Percentiles rank a stretch among this genome's conserved stretches.
Conservation (phyloP, 345 rosid genomes). For the Eucalyptus regnans region DNA sequence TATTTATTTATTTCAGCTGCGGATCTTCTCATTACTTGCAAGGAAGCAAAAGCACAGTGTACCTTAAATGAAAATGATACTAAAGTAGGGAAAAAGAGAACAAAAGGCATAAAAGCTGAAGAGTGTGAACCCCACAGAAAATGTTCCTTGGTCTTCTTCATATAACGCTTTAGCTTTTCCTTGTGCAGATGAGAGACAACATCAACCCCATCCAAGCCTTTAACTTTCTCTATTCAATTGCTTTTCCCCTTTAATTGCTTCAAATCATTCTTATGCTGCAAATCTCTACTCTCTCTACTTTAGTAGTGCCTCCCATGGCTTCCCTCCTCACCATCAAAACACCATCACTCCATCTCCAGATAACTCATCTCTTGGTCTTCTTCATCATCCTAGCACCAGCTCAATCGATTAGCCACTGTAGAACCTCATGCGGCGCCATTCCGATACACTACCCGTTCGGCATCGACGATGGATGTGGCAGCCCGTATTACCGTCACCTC, state of each 20-base stretch:
- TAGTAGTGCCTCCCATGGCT: background rate
- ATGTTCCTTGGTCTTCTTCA: background rate
- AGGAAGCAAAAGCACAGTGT: background rate
- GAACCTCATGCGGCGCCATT: conserved; percentile 62
- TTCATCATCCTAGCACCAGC: conserved; percentile 10
- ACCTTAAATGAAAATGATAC: background rate
- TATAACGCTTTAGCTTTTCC: background rate
- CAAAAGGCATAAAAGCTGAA: background rate
- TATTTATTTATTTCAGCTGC: background rate
- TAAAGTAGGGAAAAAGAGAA: background rate
- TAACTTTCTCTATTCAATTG: background rate
- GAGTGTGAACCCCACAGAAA: background rate
- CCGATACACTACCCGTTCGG: conserved; percentile 69
- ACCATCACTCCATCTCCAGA: background rate
- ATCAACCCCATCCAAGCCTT: background rate
- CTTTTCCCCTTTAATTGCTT: background rate
- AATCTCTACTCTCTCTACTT: background rate
- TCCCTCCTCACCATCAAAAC: background rate
- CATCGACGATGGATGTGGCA: conserved; percentile 85
- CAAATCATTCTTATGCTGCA: background rate
- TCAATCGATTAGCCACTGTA: conserved; percentile 31
- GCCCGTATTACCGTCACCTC: conserved; percentile 75
- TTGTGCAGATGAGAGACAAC: background rate
- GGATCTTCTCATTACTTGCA: background rate
- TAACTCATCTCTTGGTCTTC: background rate